These are phyloP conservation scores for Synchytrium microbalum DNA, from an alignment of 371 early-diverging fungal genomes.

Conservation along the genomic window DNA sequence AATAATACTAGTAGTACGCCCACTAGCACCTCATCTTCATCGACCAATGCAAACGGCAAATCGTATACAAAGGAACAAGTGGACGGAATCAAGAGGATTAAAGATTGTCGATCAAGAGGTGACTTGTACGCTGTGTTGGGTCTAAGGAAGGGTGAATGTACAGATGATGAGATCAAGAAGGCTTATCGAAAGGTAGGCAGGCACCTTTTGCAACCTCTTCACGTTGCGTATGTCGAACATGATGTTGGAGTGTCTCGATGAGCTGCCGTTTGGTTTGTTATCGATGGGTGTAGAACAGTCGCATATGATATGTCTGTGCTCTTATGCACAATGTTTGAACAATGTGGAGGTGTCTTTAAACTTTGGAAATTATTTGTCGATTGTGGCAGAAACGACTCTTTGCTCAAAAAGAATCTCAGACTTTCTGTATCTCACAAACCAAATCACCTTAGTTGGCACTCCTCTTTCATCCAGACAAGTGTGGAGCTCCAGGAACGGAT, in stretches of 20 bases:
- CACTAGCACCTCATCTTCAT: not conserved
- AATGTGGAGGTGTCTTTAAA: too few species aligned
- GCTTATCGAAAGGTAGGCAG: constrained; percentile 85
- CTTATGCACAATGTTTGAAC: too few species aligned
- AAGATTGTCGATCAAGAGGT: constrained; percentile 48
- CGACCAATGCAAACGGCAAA: not conserved
- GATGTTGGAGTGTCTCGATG: too few species aligned
- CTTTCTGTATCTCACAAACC: constrained; percentile 3
- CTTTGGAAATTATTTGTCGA: too few species aligned
- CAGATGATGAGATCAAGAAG: constrained; percentile 86
- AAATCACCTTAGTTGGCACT: constrained; percentile 68
- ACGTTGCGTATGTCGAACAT: too few species aligned
- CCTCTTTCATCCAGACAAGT: constrained; percentile 97
- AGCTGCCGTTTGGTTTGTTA: too few species aligned
- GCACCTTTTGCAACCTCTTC: too few species aligned
- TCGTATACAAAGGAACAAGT: constrained; percentile 72
- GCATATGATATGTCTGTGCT: too few species aligned
- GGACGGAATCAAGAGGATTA: constrained; percentile 67
- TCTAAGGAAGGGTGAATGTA: constrained; percentile 62
- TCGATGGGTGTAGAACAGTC: not conserved
- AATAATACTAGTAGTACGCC: not conserved
- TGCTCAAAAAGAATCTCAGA: not conserved
- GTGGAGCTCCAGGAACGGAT: constrained; percentile 91
- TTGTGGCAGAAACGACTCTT: constrained; percentile 7
- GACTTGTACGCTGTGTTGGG: constrained; percentile 90